These are phyloP conservation scores for Reutealis trisperma DNA, from an alignment of 345 rosid species.

Conservation along the genomic window DNA sequence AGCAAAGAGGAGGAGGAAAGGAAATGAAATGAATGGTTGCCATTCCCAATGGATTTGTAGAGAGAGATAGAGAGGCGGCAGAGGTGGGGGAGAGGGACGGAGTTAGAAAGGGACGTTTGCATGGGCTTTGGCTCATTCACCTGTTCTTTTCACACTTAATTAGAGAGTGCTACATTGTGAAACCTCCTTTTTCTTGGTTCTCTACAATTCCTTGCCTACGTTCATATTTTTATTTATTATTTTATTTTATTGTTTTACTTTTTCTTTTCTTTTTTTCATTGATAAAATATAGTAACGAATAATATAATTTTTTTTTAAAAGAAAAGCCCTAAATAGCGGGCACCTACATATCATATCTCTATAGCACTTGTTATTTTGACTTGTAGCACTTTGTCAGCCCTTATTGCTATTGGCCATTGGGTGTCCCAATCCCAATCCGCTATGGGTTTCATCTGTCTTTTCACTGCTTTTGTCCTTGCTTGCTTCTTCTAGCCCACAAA, in stretches of 20 bases:
- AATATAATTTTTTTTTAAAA: background rate
- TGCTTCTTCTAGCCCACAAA: background rate
- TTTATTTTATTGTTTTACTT: too few species aligned
- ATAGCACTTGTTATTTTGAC: background rate
- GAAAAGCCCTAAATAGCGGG: constrained; percentile 35
- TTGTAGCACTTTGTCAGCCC: background rate
- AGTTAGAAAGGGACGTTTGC: constrained; percentile 94
- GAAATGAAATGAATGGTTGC: constrained; percentile 27
- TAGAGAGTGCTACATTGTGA: constrained; percentile 10
- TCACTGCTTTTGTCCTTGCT: background rate
- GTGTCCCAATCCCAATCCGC: background rate
- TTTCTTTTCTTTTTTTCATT: too few species aligned
- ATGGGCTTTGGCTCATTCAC: constrained; percentile 91
- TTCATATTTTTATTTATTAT: background rate
- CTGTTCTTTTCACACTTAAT: constrained; percentile 80
- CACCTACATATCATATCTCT: constrained; percentile 7
- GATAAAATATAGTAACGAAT: too few species aligned
- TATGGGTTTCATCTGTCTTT: constrained; percentile 21
- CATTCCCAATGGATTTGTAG: constrained; percentile 28
- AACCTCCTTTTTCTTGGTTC: constrained; percentile 47
- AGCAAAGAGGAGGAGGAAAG: too few species aligned
- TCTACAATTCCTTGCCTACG: constrained; percentile 43
- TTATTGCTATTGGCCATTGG: background rate
- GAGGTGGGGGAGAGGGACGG: constrained; percentile 75
- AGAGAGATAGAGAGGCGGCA: constrained; percentile 65